Base-by-base conservation (phyloP, 345 rosid genomes). In the Abelmoschus esculentus region DNA sequence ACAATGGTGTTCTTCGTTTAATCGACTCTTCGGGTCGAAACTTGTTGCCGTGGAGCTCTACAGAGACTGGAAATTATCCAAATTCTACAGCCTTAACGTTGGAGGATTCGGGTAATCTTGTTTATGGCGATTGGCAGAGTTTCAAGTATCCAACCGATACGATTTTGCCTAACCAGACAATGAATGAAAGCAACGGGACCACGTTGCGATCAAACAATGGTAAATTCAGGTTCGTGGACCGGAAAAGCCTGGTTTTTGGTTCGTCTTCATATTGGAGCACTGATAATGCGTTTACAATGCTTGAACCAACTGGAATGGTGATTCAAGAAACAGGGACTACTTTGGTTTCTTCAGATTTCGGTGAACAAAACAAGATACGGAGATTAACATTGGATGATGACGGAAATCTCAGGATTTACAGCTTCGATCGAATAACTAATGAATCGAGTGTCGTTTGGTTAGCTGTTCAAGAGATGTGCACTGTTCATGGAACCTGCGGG, bases 401-500 rank as follows among this genome's bases (percentile, higher is more conserved):
- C 66, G 93, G 90, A 1, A 82, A 83, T 77, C 74, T 88, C 5
- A 80, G 72, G 42, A 42, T 86, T 34, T 74, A 80, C 38, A 84
- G 86, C 58, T 79, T 62, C 26, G 79, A 78, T 65, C 7, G 28
- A 5, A 47, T 3, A 5, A 0, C 0, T 3, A n/a, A 29, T 7
- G 5, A 17, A 1, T 86, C 85, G 85, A 50, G 61, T 1, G 46
- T 67, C n/a, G 85, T 82, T 63, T 86, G 90, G 93, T 81, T 78
- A 71, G 84, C 90, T 12, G 31, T 76, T 9, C 81, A 81, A 57
- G 89, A 88, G 61, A 47, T 79, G 17, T 88, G 90, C 72, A 29
- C n/a, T 60, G 72, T 83, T 68, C 82, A 74, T n/a, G 89, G 87
- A 10, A 5, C 70, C 0, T 86, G 87, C 22, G 89, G 90, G 28